A percentile compares a stretch with the other conserved stretches of the same genome.
Conservation (phyloP, 345 rosid species). For the Pugionium cornutum region DNA sequence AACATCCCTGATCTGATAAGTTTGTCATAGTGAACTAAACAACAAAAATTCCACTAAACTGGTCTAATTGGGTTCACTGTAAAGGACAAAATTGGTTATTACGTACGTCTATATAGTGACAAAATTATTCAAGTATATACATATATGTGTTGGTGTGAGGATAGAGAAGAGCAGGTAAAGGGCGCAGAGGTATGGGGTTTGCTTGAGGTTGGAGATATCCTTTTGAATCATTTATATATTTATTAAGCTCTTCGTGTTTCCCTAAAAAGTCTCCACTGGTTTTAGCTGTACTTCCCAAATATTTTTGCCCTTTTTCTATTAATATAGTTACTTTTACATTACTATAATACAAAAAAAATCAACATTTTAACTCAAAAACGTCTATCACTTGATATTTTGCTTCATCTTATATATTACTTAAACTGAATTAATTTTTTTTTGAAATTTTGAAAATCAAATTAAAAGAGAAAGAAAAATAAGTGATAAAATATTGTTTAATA, state of each 20-base stretch:
- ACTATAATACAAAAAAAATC: conserved; percentile 1
- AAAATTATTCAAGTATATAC: conserved; percentile 5
- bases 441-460: no score
- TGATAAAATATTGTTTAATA: no score
- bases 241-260: conserved; percentile 5
- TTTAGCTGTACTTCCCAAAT: conserved; percentile 33
- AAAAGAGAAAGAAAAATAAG: no score
- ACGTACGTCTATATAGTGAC: conserved; percentile 28
- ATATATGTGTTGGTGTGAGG: conserved; percentile 22
- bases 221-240: conserved; percentile 24
- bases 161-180: conserved; percentile 40
- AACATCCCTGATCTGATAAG: background rate
- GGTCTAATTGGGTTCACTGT: conserved; percentile 31
- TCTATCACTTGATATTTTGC: background rate
- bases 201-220: conserved; percentile 42
- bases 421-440: no score
- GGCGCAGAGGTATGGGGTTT: conserved; percentile 44
- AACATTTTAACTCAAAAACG: background rate
- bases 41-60: conserved; percentile 16
- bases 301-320: background rate
- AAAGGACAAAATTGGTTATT: conserved; percentile 36
- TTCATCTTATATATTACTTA: background rate
- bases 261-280: conserved; percentile 25
- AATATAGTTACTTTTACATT: conserved; percentile 10
- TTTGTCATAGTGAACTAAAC: conserved; percentile 20